Evolutionary conservation across 495 filamentous ascomycete genomes (phyloP).

Genomic region (Glarea lozoyensis): DNA sequence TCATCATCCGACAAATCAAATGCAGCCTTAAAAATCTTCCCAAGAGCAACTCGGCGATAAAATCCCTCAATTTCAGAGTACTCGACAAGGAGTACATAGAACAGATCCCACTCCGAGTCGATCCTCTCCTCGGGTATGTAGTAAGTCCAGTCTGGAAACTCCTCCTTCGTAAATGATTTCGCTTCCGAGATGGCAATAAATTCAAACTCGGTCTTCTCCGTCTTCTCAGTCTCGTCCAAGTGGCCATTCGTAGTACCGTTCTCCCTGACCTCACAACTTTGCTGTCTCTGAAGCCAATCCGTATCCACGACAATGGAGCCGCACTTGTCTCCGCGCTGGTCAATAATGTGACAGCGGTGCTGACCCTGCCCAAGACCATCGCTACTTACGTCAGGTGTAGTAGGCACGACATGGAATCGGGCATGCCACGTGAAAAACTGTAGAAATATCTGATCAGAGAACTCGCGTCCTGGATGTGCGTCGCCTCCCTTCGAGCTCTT

Average conservation of each 20-base stretch:
- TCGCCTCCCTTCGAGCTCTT: background rate
- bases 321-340: background rate
- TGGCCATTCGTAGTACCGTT: background rate
- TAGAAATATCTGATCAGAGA: slow-evolving; percentile 13
- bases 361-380: background rate
- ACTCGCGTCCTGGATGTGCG: slow-evolving; percentile 6
- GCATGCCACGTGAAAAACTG: slow-evolving; percentile 24
- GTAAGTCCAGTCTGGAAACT: background rate
- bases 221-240: background rate
- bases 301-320: background rate
- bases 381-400: too few species aligned
- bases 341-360: background rate
- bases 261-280: too few species aligned
- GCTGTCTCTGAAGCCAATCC: background rate
- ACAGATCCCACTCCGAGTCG: background rate
- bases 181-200: background rate
- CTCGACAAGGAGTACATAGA: background rate
- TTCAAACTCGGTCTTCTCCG: too few species aligned
- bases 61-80: background rate
- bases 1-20: background rate
- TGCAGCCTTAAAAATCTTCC: background rate
- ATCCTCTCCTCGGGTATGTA: background rate
- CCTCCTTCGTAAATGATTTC: background rate
- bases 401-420: background rate
- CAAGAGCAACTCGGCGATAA: background rate